Conservation (phyloP, 2,329 filamentous ascomycete species). For the Verticillium albo-atrum region DNA sequence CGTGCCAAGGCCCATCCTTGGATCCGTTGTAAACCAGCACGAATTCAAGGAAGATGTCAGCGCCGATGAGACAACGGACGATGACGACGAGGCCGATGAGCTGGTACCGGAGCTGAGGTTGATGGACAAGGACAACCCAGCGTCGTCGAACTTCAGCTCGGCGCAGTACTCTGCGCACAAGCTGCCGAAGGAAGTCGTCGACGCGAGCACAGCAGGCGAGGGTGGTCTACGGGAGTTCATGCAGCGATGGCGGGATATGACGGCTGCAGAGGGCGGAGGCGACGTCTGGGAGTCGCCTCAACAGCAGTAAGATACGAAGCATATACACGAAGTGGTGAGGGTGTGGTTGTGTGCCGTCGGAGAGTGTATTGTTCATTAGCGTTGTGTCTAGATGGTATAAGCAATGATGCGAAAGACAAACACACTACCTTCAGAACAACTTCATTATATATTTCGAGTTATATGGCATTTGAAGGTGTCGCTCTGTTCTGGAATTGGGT, state of each 20-base stretch:
- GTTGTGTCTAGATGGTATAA: not conserved
- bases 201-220: slow-evolving; percentile 61
- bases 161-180: slow-evolving; percentile 94
- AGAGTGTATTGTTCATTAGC: not conserved
- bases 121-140: slow-evolving; percentile 78
- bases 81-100: slow-evolving; percentile 36
- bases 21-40: slow-evolving; percentile 33
- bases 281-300: slow-evolving; percentile 30
- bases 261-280: slow-evolving; percentile 30
- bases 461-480: too few species aligned
- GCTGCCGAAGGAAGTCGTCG: slow-evolving; percentile 86
- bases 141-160: slow-evolving; percentile 80
- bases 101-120: slow-evolving; percentile 69
- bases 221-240: slow-evolving; percentile 80
- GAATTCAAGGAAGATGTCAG: slow-evolving; percentile 24
- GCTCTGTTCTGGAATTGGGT: too few species aligned
- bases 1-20: slow-evolving; percentile 54
- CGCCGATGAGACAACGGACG: slow-evolving; percentile 28
- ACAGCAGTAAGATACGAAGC: not conserved
- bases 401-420: too few species aligned
- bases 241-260: slow-evolving; percentile 65
- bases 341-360: too few species aligned
- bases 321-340: not conserved
- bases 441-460: too few species aligned
- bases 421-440: too few species aligned